Base-by-base conservation (phyloP, 2,329 filamentous ascomycete species). In the Chaetomiaceae sp. region DNA sequence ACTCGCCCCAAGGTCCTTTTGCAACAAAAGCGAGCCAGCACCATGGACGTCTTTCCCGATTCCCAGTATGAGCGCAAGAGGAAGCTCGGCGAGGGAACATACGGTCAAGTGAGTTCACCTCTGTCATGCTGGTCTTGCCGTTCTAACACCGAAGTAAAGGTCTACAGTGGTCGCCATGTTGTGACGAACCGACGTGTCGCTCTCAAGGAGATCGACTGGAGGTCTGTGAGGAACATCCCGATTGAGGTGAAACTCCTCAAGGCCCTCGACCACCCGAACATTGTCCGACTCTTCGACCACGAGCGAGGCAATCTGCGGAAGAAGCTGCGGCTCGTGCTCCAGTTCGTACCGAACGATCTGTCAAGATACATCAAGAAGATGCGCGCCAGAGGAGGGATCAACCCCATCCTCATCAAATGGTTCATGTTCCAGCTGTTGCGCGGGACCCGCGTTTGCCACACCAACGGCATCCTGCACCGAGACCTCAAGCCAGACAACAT, bases 221-320 rank as follows among this genome's bases (percentile, higher is more conserved):
- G n/a, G n/a, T n/a, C n/a, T n/a, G 99, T 72, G 95, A 89, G 47
- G 94, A 99, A 76, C 95, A 89, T 47, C 99, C 94, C 0, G 94
- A 94, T 42, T 99, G 94, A 99, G 72, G 99, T 99, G 65, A 96
- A 91, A 1, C 80, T 99, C 54, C 97, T 99, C 94, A 99, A 99
- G 74, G 94, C 99, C 74, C 81, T 99, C 62, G 97, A 97, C 73
- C 94, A 99, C 72, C 91, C 96, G 70, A 97, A 96, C 69, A 97
- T 99, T 62, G 91, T 99, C 79, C 94, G 99, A 78, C 94, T 99
- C 53, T 97, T 99, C n/a, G n/a, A n/a, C n/a, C n/a, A n/a, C n/a
- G n/a, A n/a, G n/a, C n/a, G n/a, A n/a, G n/a, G n/a, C 66, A 94
- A 99, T 72, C 99, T 94, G 54, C 94, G 99, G 77, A 99, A 97